Evolutionary conservation across 306 rosid genomes (phyloP).

Genomic region (Cicer chorassanicum): DNA sequence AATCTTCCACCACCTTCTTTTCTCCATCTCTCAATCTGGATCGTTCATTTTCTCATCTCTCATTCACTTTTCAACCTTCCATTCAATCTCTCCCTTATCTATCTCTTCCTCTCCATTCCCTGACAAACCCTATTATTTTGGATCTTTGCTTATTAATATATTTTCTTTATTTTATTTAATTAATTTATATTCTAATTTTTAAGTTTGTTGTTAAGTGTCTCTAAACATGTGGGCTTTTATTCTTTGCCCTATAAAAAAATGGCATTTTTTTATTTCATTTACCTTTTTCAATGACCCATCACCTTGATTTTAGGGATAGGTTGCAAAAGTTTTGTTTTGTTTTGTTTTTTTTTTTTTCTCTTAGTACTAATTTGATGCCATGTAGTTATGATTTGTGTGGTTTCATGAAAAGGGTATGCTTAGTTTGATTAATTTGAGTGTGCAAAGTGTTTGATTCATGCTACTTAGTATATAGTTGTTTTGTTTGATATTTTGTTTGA

Average conservation of each 20-base stretch:
- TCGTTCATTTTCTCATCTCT: conserved; percentile 42
- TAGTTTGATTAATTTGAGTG: conserved; percentile 27
- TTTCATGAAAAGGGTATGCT: conserved; percentile 29
- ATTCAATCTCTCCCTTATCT: conserved; percentile 35
- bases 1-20: conserved; percentile 47
- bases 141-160: conserved; percentile 43
- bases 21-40: conserved; percentile 48
- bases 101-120: conserved; percentile 34
- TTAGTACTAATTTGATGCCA: neutral
- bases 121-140: conserved; percentile 55
- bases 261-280: conserved; percentile 53
- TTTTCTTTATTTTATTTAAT: conserved; percentile 29
- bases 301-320: conserved; percentile 68
- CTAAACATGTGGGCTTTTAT: conserved; percentile 66
- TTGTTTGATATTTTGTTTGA: conserved; percentile 34
- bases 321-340: conserved; percentile 47
- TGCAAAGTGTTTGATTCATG: conserved; percentile 32
- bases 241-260: conserved; percentile 60
- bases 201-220: conserved; percentile 58
- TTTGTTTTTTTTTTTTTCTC: neutral
- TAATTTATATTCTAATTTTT: conserved; percentile 47
- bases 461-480: conserved; percentile 36
- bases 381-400: neutral
- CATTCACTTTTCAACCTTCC: conserved; percentile 43
- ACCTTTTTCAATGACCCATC: conserved; percentile 40